phyloP scores from a whole-genome alignment of 768 basidiomycete species.

The Rhodotorula paludigena region DNA sequence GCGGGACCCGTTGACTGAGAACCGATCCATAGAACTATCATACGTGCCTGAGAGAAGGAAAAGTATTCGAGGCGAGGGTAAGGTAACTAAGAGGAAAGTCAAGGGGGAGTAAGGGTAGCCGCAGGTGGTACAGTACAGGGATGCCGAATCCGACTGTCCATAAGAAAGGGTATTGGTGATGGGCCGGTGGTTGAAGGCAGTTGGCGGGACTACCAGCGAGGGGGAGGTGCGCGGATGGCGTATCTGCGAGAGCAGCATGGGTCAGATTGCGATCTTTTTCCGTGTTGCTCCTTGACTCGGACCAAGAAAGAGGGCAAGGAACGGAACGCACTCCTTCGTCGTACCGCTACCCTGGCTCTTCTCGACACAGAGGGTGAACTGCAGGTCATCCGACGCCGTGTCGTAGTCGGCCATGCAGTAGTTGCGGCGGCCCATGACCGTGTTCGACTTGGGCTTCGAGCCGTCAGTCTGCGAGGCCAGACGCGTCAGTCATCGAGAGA shows the following conservation, averaged over 20 bases:
- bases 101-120: background rate
- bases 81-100: background rate
- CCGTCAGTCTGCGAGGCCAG: constrained; percentile 71
- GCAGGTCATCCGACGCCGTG: constrained; percentile 57
- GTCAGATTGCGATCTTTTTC: background rate
- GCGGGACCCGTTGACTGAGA: too few relatives aligned
- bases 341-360: constrained; percentile 72
- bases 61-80: too few relatives aligned
- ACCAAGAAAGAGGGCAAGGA: background rate
- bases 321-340: constrained; percentile 52
- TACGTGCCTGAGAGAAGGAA: too few relatives aligned
- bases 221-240: constrained; percentile 15
- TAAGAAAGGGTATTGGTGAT: background rate
- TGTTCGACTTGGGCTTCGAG: constrained; percentile 65
- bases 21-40: too few relatives aligned
- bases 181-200: too few relatives aligned
- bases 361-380: constrained; percentile 82
- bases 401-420: constrained; percentile 64
- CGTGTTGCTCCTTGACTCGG: too few relatives aligned
- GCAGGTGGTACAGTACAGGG: background rate
- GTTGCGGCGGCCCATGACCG: constrained; percentile 81
- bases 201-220: constrained; percentile 13
- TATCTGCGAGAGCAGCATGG: background rate
- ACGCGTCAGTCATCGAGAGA: background rate
- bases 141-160: background rate